Base-by-base conservation (phyloP, 2,329 filamentous ascomycete species). In the Talaromyces verruculosus region DNA sequence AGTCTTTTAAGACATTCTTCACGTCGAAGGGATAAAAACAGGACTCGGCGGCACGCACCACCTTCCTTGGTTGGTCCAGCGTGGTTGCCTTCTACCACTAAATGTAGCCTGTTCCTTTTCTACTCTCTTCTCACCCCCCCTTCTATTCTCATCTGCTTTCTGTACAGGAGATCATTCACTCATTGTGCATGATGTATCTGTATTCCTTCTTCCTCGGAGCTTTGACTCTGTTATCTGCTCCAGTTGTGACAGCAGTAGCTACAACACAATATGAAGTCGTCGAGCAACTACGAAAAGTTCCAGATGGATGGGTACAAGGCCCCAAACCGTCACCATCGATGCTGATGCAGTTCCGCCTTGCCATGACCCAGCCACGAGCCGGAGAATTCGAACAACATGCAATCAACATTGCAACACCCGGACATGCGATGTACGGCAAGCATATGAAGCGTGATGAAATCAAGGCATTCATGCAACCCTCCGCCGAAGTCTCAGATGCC, bases 391-490 rank as follows among this genome's bases (percentile, higher is more conserved):
- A 90, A 73, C 81, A 86, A 71, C 82, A 79, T 6, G 81, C 89
- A 10, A 80, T 88, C 65, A 84, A 88, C 49, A 81, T 90, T 35
- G 89, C 88, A 0, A 87, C 85, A 0, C 88, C 88, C 0, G 81
- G 80, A 33, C 82, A 88, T 69, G 75, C 81, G 1, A 80, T 77
- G 22, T 91, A 91, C 73, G 88, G 88, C 41, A 79, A 83, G 70
- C 86, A 90, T 71, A 77, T 91, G 76, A 86, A 83, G 65, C 83
- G 84, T n/a, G 82, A 87, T 39, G 82, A 89, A 70, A 75, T 90
- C 41, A 83, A 83, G 35, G 77, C 79, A 0, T 80, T 85, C 64
- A 77, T 88, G 45, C 83, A 83, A 19, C 86, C 87, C 0, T 76
- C 80, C 2, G 73, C 78, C 0, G 78, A 82, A 25, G 82, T 83